Evolutionary conservation across 257 asterid genomes (phyloP).

Genomic region (Salvia rosmarinus): DNA sequence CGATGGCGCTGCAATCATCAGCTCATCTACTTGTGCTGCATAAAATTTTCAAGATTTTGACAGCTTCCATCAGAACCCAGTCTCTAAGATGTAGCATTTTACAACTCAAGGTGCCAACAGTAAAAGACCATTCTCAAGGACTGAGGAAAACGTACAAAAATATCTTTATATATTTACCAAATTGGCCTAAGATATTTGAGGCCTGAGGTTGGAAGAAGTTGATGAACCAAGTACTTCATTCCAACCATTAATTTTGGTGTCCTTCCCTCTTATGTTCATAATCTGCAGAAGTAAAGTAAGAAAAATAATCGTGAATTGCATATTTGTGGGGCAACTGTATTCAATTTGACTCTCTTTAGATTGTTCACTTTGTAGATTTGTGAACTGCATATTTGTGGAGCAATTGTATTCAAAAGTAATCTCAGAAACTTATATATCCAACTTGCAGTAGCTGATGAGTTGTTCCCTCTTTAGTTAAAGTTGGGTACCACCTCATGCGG

Average conservation of each 20-base stretch:
- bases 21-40: neutral
- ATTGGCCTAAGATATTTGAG: neutral
- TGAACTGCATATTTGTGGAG: neutral
- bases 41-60: neutral
- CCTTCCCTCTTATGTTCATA: slow-evolving; percentile 16
- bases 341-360: slow-evolving; percentile 8
- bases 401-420: neutral
- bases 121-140: neutral
- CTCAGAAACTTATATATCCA: neutral
- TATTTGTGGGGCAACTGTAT: no score
- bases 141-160: neutral
- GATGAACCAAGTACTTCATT: slow-evolving; percentile 2
- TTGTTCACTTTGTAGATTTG: slow-evolving; percentile 14
- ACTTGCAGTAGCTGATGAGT: neutral
- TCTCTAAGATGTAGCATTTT: slow-evolving; percentile 12
- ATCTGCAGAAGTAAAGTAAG: neutral
- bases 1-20: neutral
- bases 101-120: neutral
- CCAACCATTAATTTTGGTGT: neutral
- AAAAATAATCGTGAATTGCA: no score
- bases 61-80: neutral
- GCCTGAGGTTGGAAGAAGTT: slow-evolving; percentile 14
- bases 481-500: neutral
- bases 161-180: neutral
- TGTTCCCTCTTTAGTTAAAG: neutral